phyloP scores from a whole-genome alignment of 768 basidiomycete species.

The Gyrodon lividus region DNA sequence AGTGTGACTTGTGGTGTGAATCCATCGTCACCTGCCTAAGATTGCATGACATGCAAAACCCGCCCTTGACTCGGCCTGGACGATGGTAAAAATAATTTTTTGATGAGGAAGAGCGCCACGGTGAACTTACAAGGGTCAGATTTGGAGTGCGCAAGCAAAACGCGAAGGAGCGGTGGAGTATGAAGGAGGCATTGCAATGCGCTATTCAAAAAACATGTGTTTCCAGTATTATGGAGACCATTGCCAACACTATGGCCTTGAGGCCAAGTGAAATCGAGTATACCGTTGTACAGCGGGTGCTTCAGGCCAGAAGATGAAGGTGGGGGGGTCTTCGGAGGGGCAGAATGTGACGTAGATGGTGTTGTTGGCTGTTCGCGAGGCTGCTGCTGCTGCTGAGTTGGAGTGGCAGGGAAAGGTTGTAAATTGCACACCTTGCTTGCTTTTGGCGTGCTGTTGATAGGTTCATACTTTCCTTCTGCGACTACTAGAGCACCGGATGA shows the following conservation, averaged over 20 bases:
- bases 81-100: constrained; percentile 3
- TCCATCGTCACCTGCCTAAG: constrained; percentile 57
- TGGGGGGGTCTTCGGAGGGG: constrained; percentile 29
- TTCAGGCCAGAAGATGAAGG: constrained; percentile 26
- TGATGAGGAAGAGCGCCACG: neutral
- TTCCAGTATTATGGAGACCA: constrained; percentile 84
- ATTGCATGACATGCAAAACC: constrained; percentile 81
- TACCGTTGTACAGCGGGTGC: constrained; percentile 46
- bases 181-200: constrained; percentile 91
- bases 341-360: constrained; percentile 24
- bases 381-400: constrained; percentile 3
- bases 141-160: constrained; percentile 51
- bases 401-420: neutral
- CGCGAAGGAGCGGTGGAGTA: constrained; percentile 79
- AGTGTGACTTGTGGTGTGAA: constrained; percentile 44
- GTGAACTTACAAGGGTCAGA: constrained; percentile 56
- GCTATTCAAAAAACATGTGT: constrained; percentile 96
- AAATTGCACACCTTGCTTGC: constrained; percentile 44
- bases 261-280: constrained; percentile 68
- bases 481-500: constrained; percentile 73
- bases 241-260: constrained; percentile 43
- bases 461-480: constrained; percentile 74
- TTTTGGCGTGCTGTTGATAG: constrained; percentile 71
- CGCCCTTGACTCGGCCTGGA: constrained; percentile 40
- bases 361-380: constrained; percentile 23